Evolutionary conservation across 345 rosid genomes (phyloP).

Genomic region (Gossypium sturtianum): DNA sequence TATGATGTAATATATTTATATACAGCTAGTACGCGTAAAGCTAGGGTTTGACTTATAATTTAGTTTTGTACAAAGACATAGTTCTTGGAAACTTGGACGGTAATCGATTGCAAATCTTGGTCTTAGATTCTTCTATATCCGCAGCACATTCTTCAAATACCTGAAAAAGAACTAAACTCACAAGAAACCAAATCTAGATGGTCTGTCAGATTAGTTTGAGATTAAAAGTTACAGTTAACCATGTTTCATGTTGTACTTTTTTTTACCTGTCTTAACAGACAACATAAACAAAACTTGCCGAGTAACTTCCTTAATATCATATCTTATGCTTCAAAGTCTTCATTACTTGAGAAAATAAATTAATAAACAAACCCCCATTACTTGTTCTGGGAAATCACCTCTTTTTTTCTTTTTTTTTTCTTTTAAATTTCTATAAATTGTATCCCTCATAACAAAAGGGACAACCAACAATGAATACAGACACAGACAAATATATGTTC

Average conservation of each 20-base stretch:
- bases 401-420: not conserved
- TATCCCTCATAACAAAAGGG: not conserved
- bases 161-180: not conserved
- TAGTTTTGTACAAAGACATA: not conserved
- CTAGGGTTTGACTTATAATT: not conserved
- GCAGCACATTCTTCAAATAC: too few relatives aligned
- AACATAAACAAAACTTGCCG: not conserved
- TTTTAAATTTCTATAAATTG: not conserved
- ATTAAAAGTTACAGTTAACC: not conserved
- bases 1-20: not conserved
- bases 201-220: not conserved
- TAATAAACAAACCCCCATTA: not conserved
- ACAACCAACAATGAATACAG: not conserved
- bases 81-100: not conserved
- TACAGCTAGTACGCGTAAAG: not conserved
- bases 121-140: too few relatives aligned
- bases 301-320: not conserved
- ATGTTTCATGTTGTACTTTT: not conserved
- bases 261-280: not conserved
- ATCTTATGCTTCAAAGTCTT: not conserved
- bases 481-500: too few relatives aligned
- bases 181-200: not conserved
- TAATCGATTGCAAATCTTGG: too few relatives aligned
- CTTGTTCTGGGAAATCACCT: not conserved
- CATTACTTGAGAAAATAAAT: not conserved